Evolutionary conservation across 2,329 filamentous ascomycete genomes (phyloP).

Genomic region (Aspergillus sp.): DNA sequence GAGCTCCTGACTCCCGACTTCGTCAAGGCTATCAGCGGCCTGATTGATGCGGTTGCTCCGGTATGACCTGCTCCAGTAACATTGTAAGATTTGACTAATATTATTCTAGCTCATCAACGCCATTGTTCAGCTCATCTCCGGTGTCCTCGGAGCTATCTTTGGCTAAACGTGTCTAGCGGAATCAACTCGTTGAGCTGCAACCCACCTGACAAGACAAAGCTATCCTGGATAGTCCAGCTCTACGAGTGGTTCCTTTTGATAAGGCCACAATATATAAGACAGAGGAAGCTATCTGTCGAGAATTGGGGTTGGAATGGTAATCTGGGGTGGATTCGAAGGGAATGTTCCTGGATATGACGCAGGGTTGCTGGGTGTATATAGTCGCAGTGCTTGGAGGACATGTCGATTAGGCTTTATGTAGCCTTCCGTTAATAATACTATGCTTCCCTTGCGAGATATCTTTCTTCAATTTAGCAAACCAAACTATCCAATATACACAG

Average conservation of each 20-base stretch:
- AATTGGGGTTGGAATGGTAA: background rate
- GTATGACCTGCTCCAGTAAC: background rate
- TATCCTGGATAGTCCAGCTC: background rate
- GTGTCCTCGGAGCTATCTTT: background rate
- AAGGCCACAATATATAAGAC: background rate
- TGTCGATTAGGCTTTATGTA: background rate
- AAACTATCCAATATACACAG: no score
- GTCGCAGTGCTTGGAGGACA: slow-evolving; percentile 4
- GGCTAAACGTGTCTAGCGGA: background rate
- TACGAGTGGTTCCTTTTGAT: background rate
- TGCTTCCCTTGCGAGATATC: background rate
- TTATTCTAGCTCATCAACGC: background rate
- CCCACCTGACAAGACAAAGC: background rate
- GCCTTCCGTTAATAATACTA: slow-evolving; percentile 1
- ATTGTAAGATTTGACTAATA: background rate
- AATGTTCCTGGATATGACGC: background rate
- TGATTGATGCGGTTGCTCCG: slow-evolving; percentile 3
- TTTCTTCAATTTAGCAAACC: no score
- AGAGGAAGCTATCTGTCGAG: background rate
- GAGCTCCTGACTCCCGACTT: background rate
- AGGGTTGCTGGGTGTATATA: background rate
- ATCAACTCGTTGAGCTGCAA: background rate
- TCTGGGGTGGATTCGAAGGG: background rate
- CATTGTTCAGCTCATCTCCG: background rate
- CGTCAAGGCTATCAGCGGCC: background rate